Evolutionary conservation across 495 filamentous ascomycete species (phyloP).

Genomic region (Penicillium pancosmium): DNA sequence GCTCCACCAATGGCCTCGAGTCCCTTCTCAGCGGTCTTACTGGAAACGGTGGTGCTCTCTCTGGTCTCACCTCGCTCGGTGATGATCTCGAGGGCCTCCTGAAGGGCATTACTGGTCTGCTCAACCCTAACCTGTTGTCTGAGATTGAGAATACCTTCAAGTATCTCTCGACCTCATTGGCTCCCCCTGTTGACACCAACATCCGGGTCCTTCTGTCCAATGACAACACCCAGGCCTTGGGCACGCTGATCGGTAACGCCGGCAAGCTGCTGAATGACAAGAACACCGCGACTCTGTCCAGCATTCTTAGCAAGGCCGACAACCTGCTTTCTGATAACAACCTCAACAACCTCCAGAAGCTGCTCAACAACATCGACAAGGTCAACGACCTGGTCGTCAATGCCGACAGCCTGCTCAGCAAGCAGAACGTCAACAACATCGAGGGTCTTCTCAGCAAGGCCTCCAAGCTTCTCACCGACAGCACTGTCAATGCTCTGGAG

Average conservation of each 20-base stretch:
- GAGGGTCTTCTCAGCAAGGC: slow-evolving; percentile 42
- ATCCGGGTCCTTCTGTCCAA: slow-evolving; percentile 40
- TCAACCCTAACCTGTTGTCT: slow-evolving; percentile 26
- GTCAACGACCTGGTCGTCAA: slow-evolving; percentile 40
- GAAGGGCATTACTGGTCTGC: slow-evolving; percentile 23
- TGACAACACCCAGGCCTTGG: slow-evolving; percentile 22
- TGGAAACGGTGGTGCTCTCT: slow-evolving; percentile 2
- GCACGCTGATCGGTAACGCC: slow-evolving; percentile 34
- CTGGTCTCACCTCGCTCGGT: slow-evolving; percentile 5
- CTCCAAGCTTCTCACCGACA: slow-evolving; percentile 32
- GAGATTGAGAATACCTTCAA: slow-evolving; percentile 39
- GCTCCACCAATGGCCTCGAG: slow-evolving; percentile 7
- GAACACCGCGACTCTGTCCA: slow-evolving; percentile 41
- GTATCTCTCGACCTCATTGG: slow-evolving; percentile 40
- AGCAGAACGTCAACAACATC: slow-evolving; percentile 37
- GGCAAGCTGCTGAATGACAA: slow-evolving; percentile 31
- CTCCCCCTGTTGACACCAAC: slow-evolving; percentile 42
- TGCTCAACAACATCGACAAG: slow-evolving; percentile 43
- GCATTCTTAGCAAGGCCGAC: slow-evolving; percentile 29
- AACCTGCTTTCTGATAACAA: slow-evolving; percentile 37
- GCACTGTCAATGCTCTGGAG: slow-evolving; percentile 35
- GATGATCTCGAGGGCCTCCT: slow-evolving; percentile 15
- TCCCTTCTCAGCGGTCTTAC: slow-evolving; percentile 1
- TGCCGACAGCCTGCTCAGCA: slow-evolving; percentile 31
- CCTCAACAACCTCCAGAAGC: slow-evolving; percentile 39